Evolutionary conservation across 176 grass and related monocot genomes (phyloP).

Genomic region (Musa beccarii): DNA sequence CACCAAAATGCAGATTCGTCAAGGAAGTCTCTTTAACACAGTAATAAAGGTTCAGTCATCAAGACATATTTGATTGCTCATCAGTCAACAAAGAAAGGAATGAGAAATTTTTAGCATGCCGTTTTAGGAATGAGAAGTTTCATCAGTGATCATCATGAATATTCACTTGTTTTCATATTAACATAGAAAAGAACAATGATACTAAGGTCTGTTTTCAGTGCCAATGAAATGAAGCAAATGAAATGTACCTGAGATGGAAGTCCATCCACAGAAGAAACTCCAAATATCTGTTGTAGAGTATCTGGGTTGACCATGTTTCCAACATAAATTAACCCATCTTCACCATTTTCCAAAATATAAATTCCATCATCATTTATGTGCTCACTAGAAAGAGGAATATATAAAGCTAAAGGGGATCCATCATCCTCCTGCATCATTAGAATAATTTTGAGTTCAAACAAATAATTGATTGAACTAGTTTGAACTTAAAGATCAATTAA

Average conservation of each 20-base stretch:
- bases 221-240: neutral
- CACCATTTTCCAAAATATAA: slow-evolving; percentile 86
- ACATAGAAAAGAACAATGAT: neutral
- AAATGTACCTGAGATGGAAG: slow-evolving; percentile 52
- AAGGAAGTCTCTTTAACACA: too few relatives aligned
- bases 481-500: neutral
- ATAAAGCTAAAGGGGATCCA: slow-evolving; percentile 41
- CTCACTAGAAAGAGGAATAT: slow-evolving; percentile 73
- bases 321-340: slow-evolving; percentile 76
- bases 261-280: slow-evolving; percentile 49
- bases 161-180: neutral
- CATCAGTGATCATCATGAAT: neutral
- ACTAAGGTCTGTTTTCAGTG: neutral
- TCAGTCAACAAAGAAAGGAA: neutral
- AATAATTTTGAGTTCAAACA: neutral
- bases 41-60: too few relatives aligned
- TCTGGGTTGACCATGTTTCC: slow-evolving; percentile 47
- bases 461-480: neutral
- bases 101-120: neutral
- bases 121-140: neutral
- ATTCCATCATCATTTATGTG: slow-evolving; percentile 58
- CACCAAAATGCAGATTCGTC: too few relatives aligned
- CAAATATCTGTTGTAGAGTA: slow-evolving; percentile 56
- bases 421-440: slow-evolving; percentile 45
- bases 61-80: too few relatives aligned